Conservation (phyloP, 2,329 filamentous ascomycete species). For the Colletotrichum noveboracense region DNA sequence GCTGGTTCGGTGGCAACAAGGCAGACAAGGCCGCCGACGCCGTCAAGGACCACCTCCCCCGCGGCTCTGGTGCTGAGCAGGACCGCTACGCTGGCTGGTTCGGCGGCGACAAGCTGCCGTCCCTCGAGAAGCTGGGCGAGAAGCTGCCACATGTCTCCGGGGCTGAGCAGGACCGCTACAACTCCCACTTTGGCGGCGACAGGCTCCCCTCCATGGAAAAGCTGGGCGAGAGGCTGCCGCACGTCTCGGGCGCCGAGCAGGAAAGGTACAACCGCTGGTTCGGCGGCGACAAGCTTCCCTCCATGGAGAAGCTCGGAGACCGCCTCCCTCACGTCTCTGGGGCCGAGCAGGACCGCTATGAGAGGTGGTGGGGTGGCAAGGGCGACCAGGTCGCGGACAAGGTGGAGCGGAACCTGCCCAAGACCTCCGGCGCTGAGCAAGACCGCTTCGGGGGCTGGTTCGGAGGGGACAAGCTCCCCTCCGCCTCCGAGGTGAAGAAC, state of each 20-base stretch:
- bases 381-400: not conserved
- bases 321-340: slow-evolving; percentile 14
- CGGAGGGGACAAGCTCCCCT: slow-evolving; percentile 21
- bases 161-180: slow-evolving; percentile 29
- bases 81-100: slow-evolving; percentile 28
- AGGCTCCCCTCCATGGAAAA: not conserved
- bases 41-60: slow-evolving; percentile 14
- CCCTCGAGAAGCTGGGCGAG: not conserved
- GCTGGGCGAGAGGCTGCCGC: slow-evolving; percentile 5
- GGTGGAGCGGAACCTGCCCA: slow-evolving; percentile 7
- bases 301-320: not conserved
- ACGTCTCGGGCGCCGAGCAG: slow-evolving; percentile 20
- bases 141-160: slow-evolving; percentile 13
- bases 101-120: slow-evolving; percentile 18
- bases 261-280: slow-evolving; percentile 25
- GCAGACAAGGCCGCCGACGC: slow-evolving; percentile 3
- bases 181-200: slow-evolving; percentile 25
- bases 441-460: slow-evolving; percentile 24
- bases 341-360: slow-evolving; percentile 26
- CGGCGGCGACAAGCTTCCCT: slow-evolving; percentile 15
- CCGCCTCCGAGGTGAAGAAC: slow-evolving; percentile 22
- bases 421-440: slow-evolving; percentile 21
- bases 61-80: slow-evolving; percentile 25
- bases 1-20: slow-evolving; percentile 14
- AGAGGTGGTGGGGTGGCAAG: slow-evolving; percentile 4